Evolutionary conservation across 2,329 filamentous ascomycete species (phyloP).

Genomic region (Pseudocercospora eumusae): DNA sequence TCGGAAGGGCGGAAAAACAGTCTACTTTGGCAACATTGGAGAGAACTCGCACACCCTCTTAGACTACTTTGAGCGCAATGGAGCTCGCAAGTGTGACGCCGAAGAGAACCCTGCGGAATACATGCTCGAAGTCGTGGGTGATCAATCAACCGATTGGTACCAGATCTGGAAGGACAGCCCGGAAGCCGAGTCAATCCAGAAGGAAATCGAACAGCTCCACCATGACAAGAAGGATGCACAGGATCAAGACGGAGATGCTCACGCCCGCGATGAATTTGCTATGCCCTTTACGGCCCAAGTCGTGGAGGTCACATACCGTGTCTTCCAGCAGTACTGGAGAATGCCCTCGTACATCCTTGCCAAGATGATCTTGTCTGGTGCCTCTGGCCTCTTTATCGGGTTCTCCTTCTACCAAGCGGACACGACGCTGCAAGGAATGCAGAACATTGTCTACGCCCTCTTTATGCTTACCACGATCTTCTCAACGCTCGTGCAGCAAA

Average conservation of each 20-base stretch:
- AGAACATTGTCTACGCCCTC: conserved; percentile 51
- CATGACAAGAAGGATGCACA: conserved; percentile 38
- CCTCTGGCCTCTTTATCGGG: conserved; percentile 52
- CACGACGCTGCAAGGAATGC: conserved; percentile 45
- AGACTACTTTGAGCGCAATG: conserved; percentile 63
- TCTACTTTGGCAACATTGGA: conserved; percentile 53
- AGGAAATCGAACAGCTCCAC: conserved; percentile 45
- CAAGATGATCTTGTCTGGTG: conserved; percentile 59
- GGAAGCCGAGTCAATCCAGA: conserved; percentile 38
- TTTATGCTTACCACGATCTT: conserved; percentile 51
- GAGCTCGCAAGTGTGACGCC: conserved; percentile 58
- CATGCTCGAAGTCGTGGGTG: conserved; percentile 61
- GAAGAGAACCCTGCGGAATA: conserved; percentile 73
- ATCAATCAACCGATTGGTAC: conserved; percentile 46
- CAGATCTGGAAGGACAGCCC: conserved; percentile 43
- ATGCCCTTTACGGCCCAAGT: conserved; percentile 45
- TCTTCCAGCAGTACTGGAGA: conserved; percentile 50
- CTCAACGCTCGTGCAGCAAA: conserved; percentile 56
- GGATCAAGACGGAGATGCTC: conserved; percentile 30
- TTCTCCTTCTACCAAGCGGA: conserved; percentile 49
- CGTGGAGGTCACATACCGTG: conserved; percentile 43
- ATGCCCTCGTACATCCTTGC: conserved; percentile 54
- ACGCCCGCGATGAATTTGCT: conserved; percentile 45
- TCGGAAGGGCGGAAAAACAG: conserved; percentile 47
- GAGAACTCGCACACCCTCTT: conserved; percentile 45